Percentiles rank a stretch among this genome's conserved stretches.
Evolutionary conservation across 2,329 filamentous ascomycete genomes (phyloP).

Genomic region (Fusarium sp.): DNA sequence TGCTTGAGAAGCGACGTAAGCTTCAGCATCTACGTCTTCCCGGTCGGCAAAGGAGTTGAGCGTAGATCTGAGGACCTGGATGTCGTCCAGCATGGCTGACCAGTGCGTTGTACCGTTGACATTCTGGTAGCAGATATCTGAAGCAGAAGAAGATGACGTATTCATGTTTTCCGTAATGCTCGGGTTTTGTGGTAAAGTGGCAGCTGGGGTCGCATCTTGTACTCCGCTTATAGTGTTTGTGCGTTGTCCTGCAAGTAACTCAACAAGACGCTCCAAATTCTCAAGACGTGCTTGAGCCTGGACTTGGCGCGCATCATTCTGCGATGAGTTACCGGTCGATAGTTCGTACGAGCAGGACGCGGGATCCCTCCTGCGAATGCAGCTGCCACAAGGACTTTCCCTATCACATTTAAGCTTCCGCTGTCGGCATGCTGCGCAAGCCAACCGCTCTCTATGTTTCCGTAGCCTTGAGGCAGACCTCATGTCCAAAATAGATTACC

Average conservation of each 20-base stretch:
- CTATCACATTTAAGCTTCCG: constrained; percentile 4
- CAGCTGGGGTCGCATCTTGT: neutral
- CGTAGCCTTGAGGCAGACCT: neutral
- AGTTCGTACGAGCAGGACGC: constrained; percentile 1
- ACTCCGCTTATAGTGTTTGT: neutral
- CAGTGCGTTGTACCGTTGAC: neutral
- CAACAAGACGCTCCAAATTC: neutral
- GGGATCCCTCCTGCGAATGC: neutral
- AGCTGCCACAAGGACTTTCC: constrained; percentile 7
- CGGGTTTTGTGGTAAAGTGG: too few species aligned
- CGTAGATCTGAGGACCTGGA: neutral
- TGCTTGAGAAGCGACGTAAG: neutral
- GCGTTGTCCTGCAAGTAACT: neutral
- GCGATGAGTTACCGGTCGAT: neutral
- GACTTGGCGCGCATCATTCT: neutral
- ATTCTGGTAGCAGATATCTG: neutral
- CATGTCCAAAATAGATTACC: too few species aligned
- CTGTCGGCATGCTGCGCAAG: neutral
- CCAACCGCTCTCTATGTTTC: constrained; percentile 6
- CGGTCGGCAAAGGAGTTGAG: neutral
- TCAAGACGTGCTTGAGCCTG: constrained; percentile 6
- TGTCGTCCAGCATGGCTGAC: constrained; percentile 4
- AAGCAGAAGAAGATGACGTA: neutral
- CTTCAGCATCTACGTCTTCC: neutral
- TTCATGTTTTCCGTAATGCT: neutral